Evolutionary conservation across 1,139 yeast genomes (phyloP), one percentile per base, ranked within the genome.

Genomic region (Kodamaea anthophila): DNA sequence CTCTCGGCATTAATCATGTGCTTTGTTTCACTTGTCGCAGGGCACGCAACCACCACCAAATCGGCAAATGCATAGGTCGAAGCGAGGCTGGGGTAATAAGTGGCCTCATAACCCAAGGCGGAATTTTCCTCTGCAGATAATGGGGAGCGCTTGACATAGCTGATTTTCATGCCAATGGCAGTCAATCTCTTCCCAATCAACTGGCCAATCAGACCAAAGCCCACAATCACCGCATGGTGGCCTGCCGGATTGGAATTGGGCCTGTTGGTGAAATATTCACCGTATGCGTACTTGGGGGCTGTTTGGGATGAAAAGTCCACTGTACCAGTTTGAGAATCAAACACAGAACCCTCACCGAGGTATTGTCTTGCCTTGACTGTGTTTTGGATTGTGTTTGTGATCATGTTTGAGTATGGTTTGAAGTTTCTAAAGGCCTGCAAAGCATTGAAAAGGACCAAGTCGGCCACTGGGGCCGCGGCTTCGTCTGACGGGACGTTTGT

Each of bases 121-220:
- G 44, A 41, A 29, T 64, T 70, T 28, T 60, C 58, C 2, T 54
- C 54, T 1, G 40, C 44, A 1, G 70, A 33, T 26, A 81, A 55
- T 20, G 60, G 58, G 0, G 62, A 59, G 42, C 91, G 62, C 45
- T 80, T 81, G 36, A 72, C 68, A 44, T 80, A 82, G 41, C 70
- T 70, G 18, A 83, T 65, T 13, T 71, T 56, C 87, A 84, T 79
- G 5, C 87, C 88, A 24, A 85, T 57, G 7, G 59, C 60, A 18
- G 59, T 38, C 40, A 83, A 62, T 41, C 82, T 64, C 28, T 56
- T 50, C 3, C 78, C 94, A 31, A 82, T 73, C 21, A 69, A 64
- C 46, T 67, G 67, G 5, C 94, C 94, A 44, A 85, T 84, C 23
- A 74, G 65, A 2, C 95, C 95, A 46, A 84, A 78, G 0, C 94